Evolutionary conservation across 73 alveolate species (phyloP), one percentile per base, ranked within the genome.

Genomic region (Effrenium voratum): DNA sequence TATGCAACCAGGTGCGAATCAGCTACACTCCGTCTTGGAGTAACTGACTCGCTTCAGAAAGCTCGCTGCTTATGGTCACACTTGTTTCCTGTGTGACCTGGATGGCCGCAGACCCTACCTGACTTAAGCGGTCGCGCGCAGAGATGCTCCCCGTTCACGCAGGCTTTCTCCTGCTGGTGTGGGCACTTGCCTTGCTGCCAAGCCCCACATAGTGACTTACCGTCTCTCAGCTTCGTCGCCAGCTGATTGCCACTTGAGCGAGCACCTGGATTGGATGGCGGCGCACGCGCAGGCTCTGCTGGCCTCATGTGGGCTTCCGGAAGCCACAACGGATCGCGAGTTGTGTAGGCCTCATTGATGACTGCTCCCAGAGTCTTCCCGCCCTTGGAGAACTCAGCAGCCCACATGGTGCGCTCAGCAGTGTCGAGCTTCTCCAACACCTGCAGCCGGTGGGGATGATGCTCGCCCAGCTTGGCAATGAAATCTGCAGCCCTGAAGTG

Each of bases 91-190:
- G 34, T 13, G 84, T 73, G 84, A n/a, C 34, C 50, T 4, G 26
- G 34, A 16, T 34, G 15, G 1, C 84, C 84, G 34, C 84, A 73
- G 47, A 73, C 50, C 41, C 84, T 34, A 32, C 84, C 84, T 16
- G 52, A n/a, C 32, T 49, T 28, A n/a, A 73, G 41, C 34, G 46
- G 28, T 30, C 15, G 34, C 34, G 84, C 84, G 41, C 84, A 73
- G 47, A 45, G 84, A 40, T 73, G 84, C 84, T 73, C 50, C 50
- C 84, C 84, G 28, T 73, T 73, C 4, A 49, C 52, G 50, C 84
- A 73, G 4, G 12, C 41, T 3, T 8, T n/a, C 52, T 34, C 84
- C 6, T 49, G n/a, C 84, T 73, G 84, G n/a, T 73, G 34, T 28
- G 52, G 46, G 84, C 84, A 73, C 32, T 40, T 34, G 52, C 84